Percentiles rank a stretch among this genome's conserved stretches.
Evolutionary conservation across 2,329 filamentous ascomycete species (phyloP).

Genomic region (Nemania sp.): DNA sequence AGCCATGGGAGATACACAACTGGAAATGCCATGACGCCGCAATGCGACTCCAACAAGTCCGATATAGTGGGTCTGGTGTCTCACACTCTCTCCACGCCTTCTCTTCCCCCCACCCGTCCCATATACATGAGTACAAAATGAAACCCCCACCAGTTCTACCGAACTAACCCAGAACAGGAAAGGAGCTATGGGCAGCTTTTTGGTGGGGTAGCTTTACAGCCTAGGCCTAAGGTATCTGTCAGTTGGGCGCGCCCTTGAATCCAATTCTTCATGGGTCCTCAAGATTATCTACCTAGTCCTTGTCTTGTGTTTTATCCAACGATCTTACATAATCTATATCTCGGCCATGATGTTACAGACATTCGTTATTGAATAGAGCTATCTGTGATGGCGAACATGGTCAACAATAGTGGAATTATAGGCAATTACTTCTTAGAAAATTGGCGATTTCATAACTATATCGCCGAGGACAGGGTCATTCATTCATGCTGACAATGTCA

Average conservation of each 20-base stretch:
- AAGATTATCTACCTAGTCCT: too few species aligned
- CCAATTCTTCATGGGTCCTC: too few species aligned
- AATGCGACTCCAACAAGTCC: conserved; percentile 1
- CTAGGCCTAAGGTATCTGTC: too few species aligned
- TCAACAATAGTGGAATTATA: not conserved
- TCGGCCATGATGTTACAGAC: not conserved
- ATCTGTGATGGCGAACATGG: conserved; percentile 24
- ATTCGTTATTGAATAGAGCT: not conserved
- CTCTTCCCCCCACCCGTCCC: conserved; percentile 7
- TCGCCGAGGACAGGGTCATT: not conserved
- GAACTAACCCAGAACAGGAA: not conserved
- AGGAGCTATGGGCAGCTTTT: not conserved
- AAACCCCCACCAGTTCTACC: not conserved
- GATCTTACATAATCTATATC: conserved; percentile 18
- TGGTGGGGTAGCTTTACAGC: conserved; percentile 21
- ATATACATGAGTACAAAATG: not conserved
- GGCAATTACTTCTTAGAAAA: conserved; percentile 5
- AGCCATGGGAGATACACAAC: not conserved
- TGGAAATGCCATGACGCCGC: conserved; percentile 14
- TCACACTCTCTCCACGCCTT: not conserved
- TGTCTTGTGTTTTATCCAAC: not conserved
- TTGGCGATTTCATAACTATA: not conserved
- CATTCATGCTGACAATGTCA: conserved; percentile 25
- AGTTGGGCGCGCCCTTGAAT: too few species aligned
- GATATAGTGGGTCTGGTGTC: not conserved